A percentile compares a stretch with the other conserved stretches of the same genome.
Conservation (phyloP, 306 rosid species). For the Styphnolobium japonicum region DNA sequence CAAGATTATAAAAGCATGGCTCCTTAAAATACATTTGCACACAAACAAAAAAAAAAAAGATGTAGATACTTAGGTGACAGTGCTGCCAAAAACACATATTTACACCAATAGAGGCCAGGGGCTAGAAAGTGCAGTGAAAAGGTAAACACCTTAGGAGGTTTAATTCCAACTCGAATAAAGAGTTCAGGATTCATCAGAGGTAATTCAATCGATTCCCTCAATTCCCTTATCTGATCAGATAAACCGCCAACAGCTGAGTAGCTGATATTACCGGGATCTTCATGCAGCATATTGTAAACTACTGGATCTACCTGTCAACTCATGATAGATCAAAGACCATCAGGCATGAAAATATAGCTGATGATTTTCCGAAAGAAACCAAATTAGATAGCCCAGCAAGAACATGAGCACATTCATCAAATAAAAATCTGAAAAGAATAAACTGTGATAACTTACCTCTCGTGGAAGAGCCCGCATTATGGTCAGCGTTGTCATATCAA, state of each 20-base stretch:
- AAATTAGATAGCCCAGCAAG: neutral
- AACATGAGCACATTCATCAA: neutral
- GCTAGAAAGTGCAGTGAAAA: neutral
- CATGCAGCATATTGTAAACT: slow-evolving; percentile 76
- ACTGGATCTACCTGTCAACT: slow-evolving; percentile 62
- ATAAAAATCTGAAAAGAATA: neutral
- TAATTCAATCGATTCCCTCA: slow-evolving; percentile 73
- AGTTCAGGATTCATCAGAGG: slow-evolving; percentile 92
- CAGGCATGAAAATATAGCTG: neutral
- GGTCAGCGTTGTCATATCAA: slow-evolving; percentile 66
- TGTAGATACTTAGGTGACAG: neutral
- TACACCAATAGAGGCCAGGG: neutral
- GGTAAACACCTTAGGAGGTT: slow-evolving; percentile 71
- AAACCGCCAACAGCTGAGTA: slow-evolving; percentile 89
- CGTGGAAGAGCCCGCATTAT: slow-evolving; percentile 84
- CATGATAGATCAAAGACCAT: neutral
- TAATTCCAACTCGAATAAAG: slow-evolving; percentile 77
- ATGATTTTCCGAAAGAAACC: neutral
- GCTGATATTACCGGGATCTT: slow-evolving; percentile 81
- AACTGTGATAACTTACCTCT: slow-evolving; percentile 42
- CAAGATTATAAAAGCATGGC: neutral
- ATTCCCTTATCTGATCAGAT: slow-evolving; percentile 76
- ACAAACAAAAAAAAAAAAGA: neutral
- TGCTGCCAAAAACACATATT: neutral
- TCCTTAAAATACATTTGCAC: neutral